phyloP scores from a whole-genome alignment of 768 basidiomycete genomes.

The Boletus tomentosulus region DNA sequence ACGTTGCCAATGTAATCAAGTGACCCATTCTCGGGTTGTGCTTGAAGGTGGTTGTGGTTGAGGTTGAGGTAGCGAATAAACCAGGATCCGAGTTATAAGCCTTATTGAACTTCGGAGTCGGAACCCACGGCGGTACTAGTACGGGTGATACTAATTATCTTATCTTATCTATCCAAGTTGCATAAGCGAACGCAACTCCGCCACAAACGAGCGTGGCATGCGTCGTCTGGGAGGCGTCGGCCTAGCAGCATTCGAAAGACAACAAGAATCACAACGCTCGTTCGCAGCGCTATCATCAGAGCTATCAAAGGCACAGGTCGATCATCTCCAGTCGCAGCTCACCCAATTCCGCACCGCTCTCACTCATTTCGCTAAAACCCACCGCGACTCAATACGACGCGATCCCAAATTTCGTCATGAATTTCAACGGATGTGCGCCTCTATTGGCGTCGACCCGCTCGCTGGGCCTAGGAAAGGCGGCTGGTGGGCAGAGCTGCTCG shows the following conservation, averaged over 20 bases:
- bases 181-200: background rate
- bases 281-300: slow-evolving; percentile 79
- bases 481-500: slow-evolving; percentile 88
- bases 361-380: slow-evolving; percentile 72
- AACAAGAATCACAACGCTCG: slow-evolving; percentile 73
- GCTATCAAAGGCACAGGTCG: slow-evolving; percentile 72
- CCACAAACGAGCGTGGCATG: slow-evolving; percentile 37
- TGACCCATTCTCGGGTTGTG: slow-evolving; percentile 59
- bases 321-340: slow-evolving; percentile 77
- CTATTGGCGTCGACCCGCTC: slow-evolving; percentile 92
- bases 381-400: slow-evolving; percentile 76
- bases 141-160: background rate
- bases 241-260: slow-evolving; percentile 85
- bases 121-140: background rate
- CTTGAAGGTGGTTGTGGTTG: background rate
- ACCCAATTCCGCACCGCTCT: slow-evolving; percentile 80
- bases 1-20: slow-evolving; percentile 87
- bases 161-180: background rate
- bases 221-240: slow-evolving; percentile 79
- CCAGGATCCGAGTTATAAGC: background rate
- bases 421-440: slow-evolving; percentile 94
- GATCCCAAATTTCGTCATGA: slow-evolving; percentile 87
- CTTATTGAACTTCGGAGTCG: background rate
- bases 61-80: background rate
- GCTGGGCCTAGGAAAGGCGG: slow-evolving; percentile 82